phyloP scores from a whole-genome alignment of 1,284 basidiomycete genomes.

The Trichosporon coremiiforme region DNA sequence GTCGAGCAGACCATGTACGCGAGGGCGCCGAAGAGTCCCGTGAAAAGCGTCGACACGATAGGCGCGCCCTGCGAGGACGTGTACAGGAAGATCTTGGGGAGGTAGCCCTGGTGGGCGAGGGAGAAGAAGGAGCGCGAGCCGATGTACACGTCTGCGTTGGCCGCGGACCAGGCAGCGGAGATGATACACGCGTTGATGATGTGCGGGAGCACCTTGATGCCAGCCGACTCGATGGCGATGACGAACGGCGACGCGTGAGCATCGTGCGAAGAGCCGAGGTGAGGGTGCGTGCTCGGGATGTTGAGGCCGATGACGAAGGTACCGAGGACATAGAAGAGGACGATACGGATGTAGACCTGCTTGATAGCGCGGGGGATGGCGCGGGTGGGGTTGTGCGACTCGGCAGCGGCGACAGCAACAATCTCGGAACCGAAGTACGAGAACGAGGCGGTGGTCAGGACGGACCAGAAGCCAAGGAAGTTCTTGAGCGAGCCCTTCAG shows the following conservation, averaged over 20 bases:
- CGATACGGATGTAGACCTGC: slow-evolving; percentile 73
- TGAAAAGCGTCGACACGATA: slow-evolving; percentile 62
- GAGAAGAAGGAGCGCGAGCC: slow-evolving; percentile 62
- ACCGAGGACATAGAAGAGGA: slow-evolving; percentile 65
- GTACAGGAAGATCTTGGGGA: slow-evolving; percentile 62
- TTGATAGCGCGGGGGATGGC: slow-evolving; percentile 76
- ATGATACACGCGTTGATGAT: slow-evolving; percentile 68
- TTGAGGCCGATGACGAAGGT: slow-evolving; percentile 70
- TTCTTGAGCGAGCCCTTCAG: slow-evolving; percentile 57
- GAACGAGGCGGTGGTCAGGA: slow-evolving; percentile 28
- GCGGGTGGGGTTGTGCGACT: slow-evolving; percentile 65
- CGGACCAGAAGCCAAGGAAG: slow-evolving; percentile 37
- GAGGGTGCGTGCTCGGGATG: slow-evolving; percentile 66
- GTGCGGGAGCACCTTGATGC: slow-evolving; percentile 72
- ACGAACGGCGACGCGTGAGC: slow-evolving; percentile 79
- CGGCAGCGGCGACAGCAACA: slow-evolving; percentile 56
- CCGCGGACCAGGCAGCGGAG: slow-evolving; percentile 60
- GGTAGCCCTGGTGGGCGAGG: slow-evolving; percentile 58
- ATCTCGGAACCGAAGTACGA: slow-evolving; percentile 43
- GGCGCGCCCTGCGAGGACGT: slow-evolving; percentile 55
- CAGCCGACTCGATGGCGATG: slow-evolving; percentile 66
- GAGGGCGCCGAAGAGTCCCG: slow-evolving; percentile 63
- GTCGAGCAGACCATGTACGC: slow-evolving; percentile 67
- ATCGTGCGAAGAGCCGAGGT: slow-evolving; percentile 62
- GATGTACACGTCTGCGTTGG: slow-evolving; percentile 62